These are phyloP conservation scores for Diutina sp. DNA, from an alignment of 1,139 yeast species.

Conservation along the genomic window DNA sequence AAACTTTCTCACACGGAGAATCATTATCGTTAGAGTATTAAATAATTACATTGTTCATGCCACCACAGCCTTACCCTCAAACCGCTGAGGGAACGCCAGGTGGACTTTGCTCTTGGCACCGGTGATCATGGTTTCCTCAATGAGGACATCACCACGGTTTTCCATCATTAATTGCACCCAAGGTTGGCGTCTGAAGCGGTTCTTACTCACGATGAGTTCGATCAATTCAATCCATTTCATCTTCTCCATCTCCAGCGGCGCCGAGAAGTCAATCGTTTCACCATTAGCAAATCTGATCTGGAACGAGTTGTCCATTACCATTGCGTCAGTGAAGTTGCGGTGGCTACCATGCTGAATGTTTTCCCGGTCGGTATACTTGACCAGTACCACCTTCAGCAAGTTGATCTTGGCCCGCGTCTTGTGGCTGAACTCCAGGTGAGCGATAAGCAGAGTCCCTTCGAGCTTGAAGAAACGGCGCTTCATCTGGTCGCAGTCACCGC, in stretches of 20 bases:
- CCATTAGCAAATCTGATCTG: conserved; percentile 53
- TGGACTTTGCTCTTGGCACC: not conserved
- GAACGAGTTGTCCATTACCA: conserved; percentile 51
- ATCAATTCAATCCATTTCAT: conserved; percentile 41
- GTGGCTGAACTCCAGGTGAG: conserved; percentile 49
- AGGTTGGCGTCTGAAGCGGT: conserved; percentile 49
- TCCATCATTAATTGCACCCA: conserved; percentile 49
- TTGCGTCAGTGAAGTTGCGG: conserved; percentile 52
- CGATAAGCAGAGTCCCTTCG: conserved; percentile 46
- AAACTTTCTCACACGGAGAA: not conserved
- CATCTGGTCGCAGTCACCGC: conserved; percentile 60
- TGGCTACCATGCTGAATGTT: conserved; percentile 19
- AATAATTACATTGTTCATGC: not conserved
- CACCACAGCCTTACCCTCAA: not conserved
- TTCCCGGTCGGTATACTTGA: conserved; percentile 36
- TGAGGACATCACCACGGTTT: not conserved
- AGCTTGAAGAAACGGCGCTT: conserved; percentile 52
- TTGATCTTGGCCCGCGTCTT: conserved; percentile 59
- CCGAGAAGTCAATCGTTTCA: conserved; percentile 58
- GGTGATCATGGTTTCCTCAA: not conserved
- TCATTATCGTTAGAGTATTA: not conserved
- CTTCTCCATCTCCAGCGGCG: conserved; percentile 46
- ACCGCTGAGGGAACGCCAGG: not conserved
- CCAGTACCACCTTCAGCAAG: conserved; percentile 44
- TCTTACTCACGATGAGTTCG: conserved; percentile 39